These are phyloP conservation scores for Aspergillus pseudoglaucus DNA, from an alignment of 2,329 filamentous ascomycete genomes.

Conservation along the genomic window DNA sequence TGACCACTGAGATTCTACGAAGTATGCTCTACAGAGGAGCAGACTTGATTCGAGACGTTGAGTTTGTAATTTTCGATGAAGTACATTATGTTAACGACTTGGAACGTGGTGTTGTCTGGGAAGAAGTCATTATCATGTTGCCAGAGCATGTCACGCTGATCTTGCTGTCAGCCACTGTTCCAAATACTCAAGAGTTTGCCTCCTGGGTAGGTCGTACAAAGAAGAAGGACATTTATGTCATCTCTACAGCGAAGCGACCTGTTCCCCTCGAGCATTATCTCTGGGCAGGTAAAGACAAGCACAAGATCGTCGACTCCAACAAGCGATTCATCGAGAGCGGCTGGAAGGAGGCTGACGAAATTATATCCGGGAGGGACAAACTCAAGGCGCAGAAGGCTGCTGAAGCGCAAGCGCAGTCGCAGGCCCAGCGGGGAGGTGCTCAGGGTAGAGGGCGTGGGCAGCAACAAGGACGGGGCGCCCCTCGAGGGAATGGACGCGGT, in stretches of 20 bases:
- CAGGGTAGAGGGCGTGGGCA: constrained; percentile 51
- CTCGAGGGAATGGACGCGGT: constrained; percentile 39
- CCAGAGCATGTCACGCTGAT: constrained; percentile 96
- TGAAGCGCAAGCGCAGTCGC: constrained; percentile 46
- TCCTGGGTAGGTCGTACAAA: constrained; percentile 98
- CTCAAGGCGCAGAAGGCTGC: constrained; percentile 51
- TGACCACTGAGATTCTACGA: constrained; percentile 96
- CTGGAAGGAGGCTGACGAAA: constrained; percentile 88
- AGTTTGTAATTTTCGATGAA: constrained; percentile 98
- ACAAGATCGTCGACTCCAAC: constrained; percentile 90
- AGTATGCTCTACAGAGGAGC: constrained; percentile 98
- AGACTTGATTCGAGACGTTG: constrained; percentile 91
- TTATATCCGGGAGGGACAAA: constrained; percentile 76
- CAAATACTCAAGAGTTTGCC: constrained; percentile 95
- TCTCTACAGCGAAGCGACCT: constrained; percentile 90
- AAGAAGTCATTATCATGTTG: constrained; percentile 99
- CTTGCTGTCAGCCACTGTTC: constrained; percentile 88
- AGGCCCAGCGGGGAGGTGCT: constrained; percentile 47
- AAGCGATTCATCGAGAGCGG: constrained; percentile 88
- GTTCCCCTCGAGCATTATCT: constrained; percentile 94
- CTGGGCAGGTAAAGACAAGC: constrained; percentile 86
- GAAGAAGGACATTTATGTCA: constrained; percentile 98
- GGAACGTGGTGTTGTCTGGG: constrained; percentile 96
- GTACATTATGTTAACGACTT: constrained; percentile 98
- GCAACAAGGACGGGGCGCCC: constrained; percentile 41